Percentiles rank a stretch among this genome's conserved stretches.
Evolutionary conservation across 306 rosid genomes (phyloP).

Genomic region (Cicer pinnatifidum): DNA sequence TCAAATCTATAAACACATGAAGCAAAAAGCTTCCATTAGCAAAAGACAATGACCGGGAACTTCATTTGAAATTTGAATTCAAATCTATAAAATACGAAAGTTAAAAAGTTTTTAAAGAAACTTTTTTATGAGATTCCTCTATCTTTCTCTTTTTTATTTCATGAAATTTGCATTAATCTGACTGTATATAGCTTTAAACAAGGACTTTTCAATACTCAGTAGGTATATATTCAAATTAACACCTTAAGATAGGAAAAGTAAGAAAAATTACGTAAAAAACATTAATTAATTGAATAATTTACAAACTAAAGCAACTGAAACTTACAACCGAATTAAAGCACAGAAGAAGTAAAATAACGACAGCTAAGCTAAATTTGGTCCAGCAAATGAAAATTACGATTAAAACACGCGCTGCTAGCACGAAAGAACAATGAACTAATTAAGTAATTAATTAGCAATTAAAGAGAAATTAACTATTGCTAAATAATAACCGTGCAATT

Average conservation of each 20-base stretch:
- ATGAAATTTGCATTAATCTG: slow-evolving; percentile 5
- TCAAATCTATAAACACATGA: slow-evolving; percentile 25
- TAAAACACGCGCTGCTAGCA: neutral
- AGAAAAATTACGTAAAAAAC: slow-evolving; percentile 23
- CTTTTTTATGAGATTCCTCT: neutral
- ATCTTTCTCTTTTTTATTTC: neutral
- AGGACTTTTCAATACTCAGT: neutral
- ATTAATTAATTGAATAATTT: slow-evolving; percentile 19
- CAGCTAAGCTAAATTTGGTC: slow-evolving; percentile 37
- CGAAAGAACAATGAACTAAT: slow-evolving; percentile 1
- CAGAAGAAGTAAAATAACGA: slow-evolving; percentile 3
- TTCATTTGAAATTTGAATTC: slow-evolving; percentile 20
- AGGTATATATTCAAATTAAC: neutral
- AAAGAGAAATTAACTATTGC: neutral
- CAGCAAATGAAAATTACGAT: slow-evolving; percentile 20
- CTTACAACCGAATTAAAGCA: slow-evolving; percentile 13
- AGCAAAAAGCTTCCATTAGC: neutral
- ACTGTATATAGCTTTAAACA: neutral
- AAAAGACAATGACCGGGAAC: neutral
- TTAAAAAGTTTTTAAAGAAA: neutral
- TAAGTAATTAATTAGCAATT: slow-evolving; percentile 15
- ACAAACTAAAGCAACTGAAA: slow-evolving; percentile 7
- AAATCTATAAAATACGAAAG: slow-evolving; percentile 3
- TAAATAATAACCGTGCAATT: slow-evolving; percentile 14
- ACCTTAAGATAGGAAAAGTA: neutral